Conservation (phyloP, 495 filamentous ascomycete genomes). For the Hypomontagnella monticulosa region DNA sequence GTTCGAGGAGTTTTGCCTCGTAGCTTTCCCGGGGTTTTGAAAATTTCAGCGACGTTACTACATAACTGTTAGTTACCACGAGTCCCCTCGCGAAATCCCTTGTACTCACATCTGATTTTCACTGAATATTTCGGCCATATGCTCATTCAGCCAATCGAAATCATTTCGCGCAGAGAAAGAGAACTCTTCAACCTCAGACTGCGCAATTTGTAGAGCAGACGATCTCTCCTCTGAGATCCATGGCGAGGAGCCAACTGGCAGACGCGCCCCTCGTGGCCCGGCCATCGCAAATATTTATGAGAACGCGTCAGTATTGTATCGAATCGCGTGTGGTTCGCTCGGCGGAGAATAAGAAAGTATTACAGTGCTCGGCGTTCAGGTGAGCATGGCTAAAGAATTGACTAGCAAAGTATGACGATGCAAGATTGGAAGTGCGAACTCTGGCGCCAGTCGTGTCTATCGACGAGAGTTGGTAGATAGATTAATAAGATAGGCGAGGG, state of each 20-base stretch:
- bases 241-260: constrained; percentile 64
- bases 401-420: neutral
- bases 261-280: constrained; percentile 59
- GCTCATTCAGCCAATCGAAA: constrained; percentile 95
- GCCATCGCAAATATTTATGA: constrained; percentile 53
- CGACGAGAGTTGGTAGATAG: constrained; percentile 14
- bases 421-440: constrained; percentile 1
- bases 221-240: constrained; percentile 64
- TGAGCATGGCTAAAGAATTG: constrained; percentile 36
- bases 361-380: constrained; percentile 22
- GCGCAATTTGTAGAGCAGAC: constrained; percentile 59
- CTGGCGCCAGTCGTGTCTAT: constrained; percentile 2
- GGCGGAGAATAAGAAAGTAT: constrained; percentile 3
- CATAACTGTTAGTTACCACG: constrained; percentile 49
- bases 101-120: constrained; percentile 78
- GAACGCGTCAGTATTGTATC: constrained; percentile 39
- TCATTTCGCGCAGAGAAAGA: constrained; percentile 89
- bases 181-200: constrained; percentile 83
- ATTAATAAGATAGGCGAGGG: constrained; percentile 4
- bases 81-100: neutral
- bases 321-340: constrained; percentile 32
- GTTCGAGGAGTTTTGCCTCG: constrained; percentile 94
- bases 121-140: constrained; percentile 93
- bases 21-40: constrained; percentile 95
- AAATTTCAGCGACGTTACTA: constrained; percentile 88